A percentile compares a stretch with the other conserved stretches of the same genome.
These are phyloP conservation scores for Russula emetica DNA, from an alignment of 768 basidiomycete species.

Conservation along the genomic window DNA sequence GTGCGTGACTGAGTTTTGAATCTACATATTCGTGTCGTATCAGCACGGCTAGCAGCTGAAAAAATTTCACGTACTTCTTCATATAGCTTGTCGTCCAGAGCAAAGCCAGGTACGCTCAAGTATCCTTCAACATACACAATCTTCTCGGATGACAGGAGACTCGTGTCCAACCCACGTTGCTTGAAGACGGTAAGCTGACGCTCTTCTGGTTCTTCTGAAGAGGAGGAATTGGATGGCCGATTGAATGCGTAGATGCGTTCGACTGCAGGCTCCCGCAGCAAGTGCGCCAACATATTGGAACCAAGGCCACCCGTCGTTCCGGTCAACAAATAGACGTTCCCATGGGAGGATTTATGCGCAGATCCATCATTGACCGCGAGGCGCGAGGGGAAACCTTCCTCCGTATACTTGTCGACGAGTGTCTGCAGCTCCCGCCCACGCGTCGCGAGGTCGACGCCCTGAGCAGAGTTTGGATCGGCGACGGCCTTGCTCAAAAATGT, in stretches of 20 bases:
- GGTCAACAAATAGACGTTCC: constrained; percentile 28
- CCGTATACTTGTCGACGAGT: constrained; percentile 28
- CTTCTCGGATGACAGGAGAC: constrained; percentile 26
- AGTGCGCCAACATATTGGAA: constrained; percentile 28
- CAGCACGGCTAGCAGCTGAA: neutral
- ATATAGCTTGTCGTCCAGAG: constrained; percentile 17
- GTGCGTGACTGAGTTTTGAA: constrained; percentile 25
- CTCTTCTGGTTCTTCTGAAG: constrained; percentile 15
- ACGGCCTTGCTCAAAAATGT: constrained; percentile 18
- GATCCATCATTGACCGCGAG: neutral
- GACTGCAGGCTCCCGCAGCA: constrained; percentile 22
- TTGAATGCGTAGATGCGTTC: constrained; percentile 31
- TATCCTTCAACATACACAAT: constrained; percentile 30
- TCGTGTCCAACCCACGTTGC: constrained; percentile 27
- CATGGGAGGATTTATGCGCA: neutral
- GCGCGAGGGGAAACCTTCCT: constrained; percentile 26
- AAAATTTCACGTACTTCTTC: constrained; percentile 16
- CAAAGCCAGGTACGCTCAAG: constrained; percentile 18
- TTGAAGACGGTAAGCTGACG: constrained; percentile 26
- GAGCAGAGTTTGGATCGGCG: constrained; percentile 6
- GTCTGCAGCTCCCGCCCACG: constrained; percentile 27
- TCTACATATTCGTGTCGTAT: constrained; percentile 1
- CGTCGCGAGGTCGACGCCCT: constrained; percentile 7
- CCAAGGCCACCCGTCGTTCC: constrained; percentile 32
- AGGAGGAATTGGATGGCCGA: constrained; percentile 15